Percentiles rank a stretch among this genome's conserved stretches.
Conservation (phyloP, 2,329 filamentous ascomycete species). For the Aspergillus thermomutatus region DNA sequence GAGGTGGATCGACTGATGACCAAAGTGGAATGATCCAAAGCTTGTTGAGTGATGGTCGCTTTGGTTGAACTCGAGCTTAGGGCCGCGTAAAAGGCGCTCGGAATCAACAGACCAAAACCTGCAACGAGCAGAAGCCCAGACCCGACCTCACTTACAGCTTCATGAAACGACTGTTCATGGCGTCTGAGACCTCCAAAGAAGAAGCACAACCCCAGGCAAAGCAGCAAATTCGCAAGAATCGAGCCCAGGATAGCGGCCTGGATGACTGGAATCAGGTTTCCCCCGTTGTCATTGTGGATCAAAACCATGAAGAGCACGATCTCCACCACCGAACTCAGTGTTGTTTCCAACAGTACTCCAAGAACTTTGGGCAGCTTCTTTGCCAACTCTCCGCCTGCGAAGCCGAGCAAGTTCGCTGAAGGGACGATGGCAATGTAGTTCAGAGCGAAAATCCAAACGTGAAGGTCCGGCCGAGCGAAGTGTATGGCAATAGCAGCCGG, state of each 20-base stretch:
- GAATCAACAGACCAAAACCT: conserved; percentile 52
- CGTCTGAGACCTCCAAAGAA: conserved; percentile 68
- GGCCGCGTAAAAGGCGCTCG: conserved; percentile 47
- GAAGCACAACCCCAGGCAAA: conserved; percentile 79
- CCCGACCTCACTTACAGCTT: conserved; percentile 74
- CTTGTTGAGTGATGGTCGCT: conserved; percentile 29
- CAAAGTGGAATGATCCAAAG: conserved; percentile 54
- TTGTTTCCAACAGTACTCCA: conserved; percentile 48
- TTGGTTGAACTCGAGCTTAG: conserved; percentile 43
- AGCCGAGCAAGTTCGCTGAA: conserved; percentile 71
- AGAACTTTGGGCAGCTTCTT: conserved; percentile 73
- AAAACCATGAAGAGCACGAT: conserved; percentile 80
- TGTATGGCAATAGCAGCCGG: conserved; percentile 67
- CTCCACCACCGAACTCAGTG: conserved; percentile 71
- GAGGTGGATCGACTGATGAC: conserved; percentile 69
- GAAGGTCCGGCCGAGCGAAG: conserved; percentile 53
- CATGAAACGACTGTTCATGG: conserved; percentile 67
- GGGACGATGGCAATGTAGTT: conserved; percentile 77
- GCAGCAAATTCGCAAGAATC: conserved; percentile 74
- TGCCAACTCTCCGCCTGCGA: conserved; percentile 68
- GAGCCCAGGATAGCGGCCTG: conserved; percentile 81
- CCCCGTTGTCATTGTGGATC: conserved; percentile 51
- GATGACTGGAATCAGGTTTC: conserved; percentile 62
- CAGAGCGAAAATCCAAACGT: conserved; percentile 65
- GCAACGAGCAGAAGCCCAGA: conserved; percentile 74